These are phyloP conservation scores for Paraphaeosphaeria sporulosa DNA, from an alignment of 2,329 filamentous ascomycete genomes.

Conservation along the genomic window DNA sequence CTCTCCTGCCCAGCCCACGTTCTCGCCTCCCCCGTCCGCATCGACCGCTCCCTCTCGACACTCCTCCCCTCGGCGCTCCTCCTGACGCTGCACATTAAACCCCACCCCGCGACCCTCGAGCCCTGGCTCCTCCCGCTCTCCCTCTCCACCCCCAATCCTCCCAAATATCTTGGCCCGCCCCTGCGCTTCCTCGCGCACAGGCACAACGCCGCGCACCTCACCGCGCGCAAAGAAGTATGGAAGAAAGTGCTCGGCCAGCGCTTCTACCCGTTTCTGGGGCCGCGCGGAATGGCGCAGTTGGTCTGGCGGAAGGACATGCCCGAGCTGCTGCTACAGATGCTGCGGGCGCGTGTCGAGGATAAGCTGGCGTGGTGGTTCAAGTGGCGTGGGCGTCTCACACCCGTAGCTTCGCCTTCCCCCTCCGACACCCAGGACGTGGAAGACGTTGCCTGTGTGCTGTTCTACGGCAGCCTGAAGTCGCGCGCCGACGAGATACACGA, in stretches of 20 bases:
- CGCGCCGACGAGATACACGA: conserved; percentile 33
- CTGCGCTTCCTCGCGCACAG: conserved; percentile 30
- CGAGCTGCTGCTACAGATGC: conserved; percentile 47
- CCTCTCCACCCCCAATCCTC: conserved; percentile 29
- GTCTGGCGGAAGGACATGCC: conserved; percentile 60
- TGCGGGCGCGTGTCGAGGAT: conserved; percentile 47
- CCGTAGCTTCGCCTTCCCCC: conserved; percentile 28
- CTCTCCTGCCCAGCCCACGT: conserved; percentile 60
- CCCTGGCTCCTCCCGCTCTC: conserved; percentile 65
- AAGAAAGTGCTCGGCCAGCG: conserved; percentile 41
- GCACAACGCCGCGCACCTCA: conserved; percentile 25
- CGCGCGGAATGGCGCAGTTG: conserved; percentile 20
- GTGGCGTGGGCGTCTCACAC: conserved; percentile 30
- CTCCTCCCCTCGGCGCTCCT: conserved; percentile 69
- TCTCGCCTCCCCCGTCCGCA: conserved; percentile 67
- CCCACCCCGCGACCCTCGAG: conserved; percentile 61
- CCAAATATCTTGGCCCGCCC: conserved; percentile 33
- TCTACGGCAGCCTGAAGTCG: conserved; percentile 34
- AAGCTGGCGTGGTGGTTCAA: conserved; percentile 47
- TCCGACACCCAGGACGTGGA: conserved; percentile 35
- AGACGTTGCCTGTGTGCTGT: conserved; percentile 39
- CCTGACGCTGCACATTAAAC: conserved; percentile 65
- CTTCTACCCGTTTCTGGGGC: neutral
- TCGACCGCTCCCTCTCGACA: conserved; percentile 59
- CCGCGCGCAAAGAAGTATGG: conserved; percentile 29